Evolutionary conservation across 768 basidiomycete species (phyloP).

Genomic region (Naematelia encephala): DNA sequence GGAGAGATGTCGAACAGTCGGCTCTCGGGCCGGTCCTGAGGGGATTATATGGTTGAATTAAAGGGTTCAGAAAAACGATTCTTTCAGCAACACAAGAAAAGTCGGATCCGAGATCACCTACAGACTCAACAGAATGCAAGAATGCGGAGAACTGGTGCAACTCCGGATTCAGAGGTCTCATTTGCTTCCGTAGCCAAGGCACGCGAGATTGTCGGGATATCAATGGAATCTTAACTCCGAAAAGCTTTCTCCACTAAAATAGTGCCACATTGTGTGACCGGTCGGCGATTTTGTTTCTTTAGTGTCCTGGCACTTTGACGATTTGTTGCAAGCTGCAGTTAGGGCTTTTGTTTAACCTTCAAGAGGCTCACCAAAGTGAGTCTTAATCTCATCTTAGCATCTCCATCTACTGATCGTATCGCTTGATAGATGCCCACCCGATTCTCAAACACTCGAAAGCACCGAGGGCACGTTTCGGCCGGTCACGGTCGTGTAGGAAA

Average conservation of each 20-base stretch:
- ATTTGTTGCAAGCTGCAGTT: slow-evolving; percentile 1
- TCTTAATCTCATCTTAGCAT: neutral
- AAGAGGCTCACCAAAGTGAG: slow-evolving; percentile 26
- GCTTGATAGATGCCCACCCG: slow-evolving; percentile 77
- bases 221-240: slow-evolving; percentile 3
- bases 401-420: neutral
- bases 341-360: slow-evolving; percentile 10
- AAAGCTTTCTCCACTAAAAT: neutral
- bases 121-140: neutral
- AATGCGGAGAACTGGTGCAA: neutral
- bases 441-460: slow-evolving; percentile 96
- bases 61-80: neutral
- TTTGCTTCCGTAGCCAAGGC: too few relatives aligned
- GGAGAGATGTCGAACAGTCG: slow-evolving; percentile 25
- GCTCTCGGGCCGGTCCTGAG: neutral
- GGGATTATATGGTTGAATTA: neutral
- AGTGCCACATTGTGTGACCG: slow-evolving; percentile 1
- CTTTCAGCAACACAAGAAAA: neutral
- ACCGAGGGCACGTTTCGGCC: slow-evolving; percentile 98
- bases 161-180: neutral
- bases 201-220: neutral
- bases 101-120: neutral
- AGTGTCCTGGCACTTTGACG: neutral
- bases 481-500: slow-evolving; percentile 99
- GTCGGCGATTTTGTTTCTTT: neutral